phyloP scores from a whole-genome alignment of 768 basidiomycete species.

The Thelephora aurantiotincta region DNA sequence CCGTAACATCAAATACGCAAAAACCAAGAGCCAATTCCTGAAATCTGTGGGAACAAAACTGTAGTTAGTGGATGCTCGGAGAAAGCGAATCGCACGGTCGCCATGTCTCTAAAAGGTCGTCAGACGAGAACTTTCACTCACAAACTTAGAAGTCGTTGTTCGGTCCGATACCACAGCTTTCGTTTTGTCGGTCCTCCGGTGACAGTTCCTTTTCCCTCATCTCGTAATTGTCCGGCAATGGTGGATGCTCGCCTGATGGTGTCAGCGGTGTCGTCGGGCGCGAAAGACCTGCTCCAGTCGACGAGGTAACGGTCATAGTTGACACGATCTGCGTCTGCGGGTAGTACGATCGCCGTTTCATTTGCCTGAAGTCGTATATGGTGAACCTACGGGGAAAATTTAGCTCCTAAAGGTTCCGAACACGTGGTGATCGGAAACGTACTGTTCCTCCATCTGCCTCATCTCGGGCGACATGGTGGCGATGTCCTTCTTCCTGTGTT shows the following conservation, averaged over 20 bases:
- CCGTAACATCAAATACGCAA: no score
- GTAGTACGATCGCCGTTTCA: constrained; percentile 85
- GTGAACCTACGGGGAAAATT: constrained; percentile 47
- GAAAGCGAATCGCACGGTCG: no score
- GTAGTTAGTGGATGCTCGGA: no score
- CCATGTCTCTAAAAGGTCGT: no score
- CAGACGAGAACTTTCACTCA: no score
- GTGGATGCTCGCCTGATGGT: constrained; percentile 2
- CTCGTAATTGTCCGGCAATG: neutral
- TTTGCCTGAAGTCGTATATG: constrained; percentile 84
- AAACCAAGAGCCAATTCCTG: no score
- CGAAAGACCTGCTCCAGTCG: constrained; percentile 56
- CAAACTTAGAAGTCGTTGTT: no score
- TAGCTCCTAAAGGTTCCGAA: constrained; percentile 2
- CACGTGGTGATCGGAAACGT: constrained; percentile 14
- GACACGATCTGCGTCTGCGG: constrained; percentile 58
- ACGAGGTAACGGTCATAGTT: constrained; percentile 62
- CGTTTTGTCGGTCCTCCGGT: constrained; percentile 3
- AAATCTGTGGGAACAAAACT: no score
- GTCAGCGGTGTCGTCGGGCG: constrained; percentile 55
- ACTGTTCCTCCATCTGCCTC: constrained; percentile 99
- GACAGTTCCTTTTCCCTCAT: neutral
- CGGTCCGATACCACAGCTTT: no score
- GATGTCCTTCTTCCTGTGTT: constrained; percentile 81
- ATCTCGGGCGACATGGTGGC: constrained; percentile 77